These are phyloP conservation scores for Phytophthora foliorum DNA, from an alignment of 352 stramenopile genomes.

Conservation along the genomic window DNA sequence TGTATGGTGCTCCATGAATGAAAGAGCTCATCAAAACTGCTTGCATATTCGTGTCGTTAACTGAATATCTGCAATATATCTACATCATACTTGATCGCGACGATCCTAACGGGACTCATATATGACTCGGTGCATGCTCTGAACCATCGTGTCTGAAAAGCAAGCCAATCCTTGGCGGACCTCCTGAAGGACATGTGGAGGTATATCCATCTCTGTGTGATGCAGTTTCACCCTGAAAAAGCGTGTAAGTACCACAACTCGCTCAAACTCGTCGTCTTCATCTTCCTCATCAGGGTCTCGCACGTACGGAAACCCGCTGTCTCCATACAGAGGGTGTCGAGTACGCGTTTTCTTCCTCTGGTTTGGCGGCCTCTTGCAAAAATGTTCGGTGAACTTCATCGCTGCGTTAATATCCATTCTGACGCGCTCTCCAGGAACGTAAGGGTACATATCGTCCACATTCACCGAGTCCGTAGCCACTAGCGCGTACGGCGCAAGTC, in stretches of 20 bases:
- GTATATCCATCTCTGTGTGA: conserved; percentile 46
- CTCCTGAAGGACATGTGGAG: conserved; percentile 42
- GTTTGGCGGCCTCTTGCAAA: conserved; percentile 35
- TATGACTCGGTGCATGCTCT: conserved; percentile 51
- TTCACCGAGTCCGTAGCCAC: conserved; percentile 57
- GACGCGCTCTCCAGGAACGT: conserved; percentile 47
- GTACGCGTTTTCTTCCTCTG: conserved; percentile 28
- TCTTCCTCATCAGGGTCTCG: conserved; percentile 24
- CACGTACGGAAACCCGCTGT: conserved; percentile 25
- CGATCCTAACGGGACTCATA: conserved; percentile 31
- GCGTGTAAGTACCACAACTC: conserved; percentile 46
- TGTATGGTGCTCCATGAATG: conserved; percentile 22
- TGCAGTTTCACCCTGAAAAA: conserved; percentile 49
- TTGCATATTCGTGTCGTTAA: conserved; percentile 22
- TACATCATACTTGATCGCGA: conserved; percentile 26
- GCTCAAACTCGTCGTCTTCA: conserved; percentile 38
- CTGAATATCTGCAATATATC: conserved; percentile 27
- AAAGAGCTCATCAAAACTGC: conserved; percentile 16
- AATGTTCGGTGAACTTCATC: conserved; percentile 55
- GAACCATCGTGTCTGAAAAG: conserved; percentile 51
- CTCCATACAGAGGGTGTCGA: conserved; percentile 23
- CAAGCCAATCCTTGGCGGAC: conserved; percentile 42
- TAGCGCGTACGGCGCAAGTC: conserved; percentile 43
- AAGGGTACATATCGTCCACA: conserved; percentile 63
- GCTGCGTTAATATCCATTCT: conserved; percentile 59